A percentile compares a stretch with the other conserved stretches of the same genome.
phyloP scores from a whole-genome alignment of 257 asterid genomes.

The Solanum okadae region DNA sequence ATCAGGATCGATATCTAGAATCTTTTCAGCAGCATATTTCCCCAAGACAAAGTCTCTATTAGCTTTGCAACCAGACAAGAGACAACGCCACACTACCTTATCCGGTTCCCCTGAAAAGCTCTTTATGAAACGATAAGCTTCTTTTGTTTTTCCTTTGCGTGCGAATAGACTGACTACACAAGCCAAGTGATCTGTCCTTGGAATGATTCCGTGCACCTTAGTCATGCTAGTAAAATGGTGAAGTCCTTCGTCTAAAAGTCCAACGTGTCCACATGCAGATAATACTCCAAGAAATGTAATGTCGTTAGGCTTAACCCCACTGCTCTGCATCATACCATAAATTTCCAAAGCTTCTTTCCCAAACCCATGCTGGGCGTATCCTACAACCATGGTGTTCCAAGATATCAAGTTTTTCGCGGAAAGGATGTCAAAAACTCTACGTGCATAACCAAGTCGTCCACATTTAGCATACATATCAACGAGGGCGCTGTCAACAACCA shows the following conservation, averaged over 20 bases:
- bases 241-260: conserved; percentile 54
- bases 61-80: conserved; percentile 56
- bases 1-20: conserved; percentile 52
- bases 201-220: conserved; percentile 31
- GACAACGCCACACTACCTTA: conserved; percentile 75
- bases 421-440: conserved; percentile 46
- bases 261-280: conserved; percentile 66
- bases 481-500: conserved; percentile 67
- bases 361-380: conserved; percentile 72
- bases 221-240: conserved; percentile 48
- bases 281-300: conserved; percentile 59
- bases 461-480: conserved; percentile 79
- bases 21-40: conserved; percentile 50
- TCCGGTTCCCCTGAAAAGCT: conserved; percentile 27
- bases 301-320: conserved; percentile 40
- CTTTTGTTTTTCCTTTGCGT: conserved; percentile 46
- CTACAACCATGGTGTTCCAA: conserved; percentile 74
- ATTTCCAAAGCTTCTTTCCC: conserved; percentile 59
- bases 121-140: conserved; percentile 42
- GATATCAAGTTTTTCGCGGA: conserved; percentile 47
- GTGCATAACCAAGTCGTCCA: conserved; percentile 46
- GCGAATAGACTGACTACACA: conserved; percentile 61
- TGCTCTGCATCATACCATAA: conserved; percentile 37
- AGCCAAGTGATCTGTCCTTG: conserved; percentile 61
- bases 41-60: conserved; percentile 46